phyloP scores from a whole-genome alignment of 2,329 filamentous ascomycete genomes.

The Claviceps humidiphila region DNA sequence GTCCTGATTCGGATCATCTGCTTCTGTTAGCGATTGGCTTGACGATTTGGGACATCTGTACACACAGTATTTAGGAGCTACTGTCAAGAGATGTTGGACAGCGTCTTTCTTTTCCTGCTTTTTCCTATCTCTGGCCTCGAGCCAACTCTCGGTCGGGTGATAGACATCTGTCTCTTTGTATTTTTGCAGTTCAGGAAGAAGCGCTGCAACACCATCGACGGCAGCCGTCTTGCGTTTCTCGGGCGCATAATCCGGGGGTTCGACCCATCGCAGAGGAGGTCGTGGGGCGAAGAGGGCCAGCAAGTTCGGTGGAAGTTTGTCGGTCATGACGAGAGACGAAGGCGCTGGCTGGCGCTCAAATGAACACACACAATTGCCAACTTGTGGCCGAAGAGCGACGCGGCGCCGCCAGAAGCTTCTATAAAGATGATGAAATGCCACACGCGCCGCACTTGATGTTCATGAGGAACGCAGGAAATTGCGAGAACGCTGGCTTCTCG shows the following conservation, averaged over 20 bases:
- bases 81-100: conserved; percentile 48
- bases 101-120: conserved; percentile 65
- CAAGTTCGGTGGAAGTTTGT: conserved; percentile 87
- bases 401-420: neutral
- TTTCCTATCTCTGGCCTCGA: conserved; percentile 73
- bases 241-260: conserved; percentile 68
- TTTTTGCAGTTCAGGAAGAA: conserved; percentile 57
- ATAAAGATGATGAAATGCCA: conserved; percentile 1
- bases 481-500: conserved; percentile 5
- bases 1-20: conserved; percentile 74
- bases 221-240: conserved; percentile 66
- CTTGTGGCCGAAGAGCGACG: neutral
- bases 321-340: conserved; percentile 54
- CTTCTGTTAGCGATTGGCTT: conserved; percentile 1
- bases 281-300: conserved; percentile 91
- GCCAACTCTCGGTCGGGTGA: conserved; percentile 80
- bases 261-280: conserved; percentile 80
- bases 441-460: conserved; percentile 6
- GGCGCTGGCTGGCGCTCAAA: neutral
- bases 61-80: conserved; percentile 53
- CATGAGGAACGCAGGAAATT: conserved; percentile 10
- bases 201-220: conserved; percentile 62
- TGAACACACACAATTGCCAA: neutral
- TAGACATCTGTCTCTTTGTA: conserved; percentile 71
- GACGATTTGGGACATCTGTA: conserved; percentile 1